phyloP scores from a whole-genome alignment of 2,329 filamentous ascomycete species.

The Karstenula rhodostoma region DNA sequence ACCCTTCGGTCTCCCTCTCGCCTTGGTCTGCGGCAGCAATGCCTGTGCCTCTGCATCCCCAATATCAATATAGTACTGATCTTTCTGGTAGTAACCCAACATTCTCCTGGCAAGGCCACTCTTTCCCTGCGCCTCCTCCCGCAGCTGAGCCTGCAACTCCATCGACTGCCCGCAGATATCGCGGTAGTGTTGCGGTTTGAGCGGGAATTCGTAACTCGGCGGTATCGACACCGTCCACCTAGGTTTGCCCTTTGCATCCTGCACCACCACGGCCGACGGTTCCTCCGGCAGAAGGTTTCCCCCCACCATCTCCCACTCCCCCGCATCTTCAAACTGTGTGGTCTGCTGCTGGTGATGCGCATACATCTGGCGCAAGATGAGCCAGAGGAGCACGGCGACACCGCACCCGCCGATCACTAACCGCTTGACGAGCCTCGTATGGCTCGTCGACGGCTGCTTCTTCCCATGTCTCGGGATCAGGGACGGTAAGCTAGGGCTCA shows the following conservation, averaged over 20 bases:
- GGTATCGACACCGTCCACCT: slow-evolving; percentile 88
- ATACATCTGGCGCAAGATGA: slow-evolving; percentile 50
- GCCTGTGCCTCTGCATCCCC: slow-evolving; percentile 72
- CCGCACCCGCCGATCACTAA: slow-evolving; percentile 62
- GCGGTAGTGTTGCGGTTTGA: slow-evolving; percentile 70
- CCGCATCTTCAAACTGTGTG: slow-evolving; percentile 28
- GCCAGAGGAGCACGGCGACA: slow-evolving; percentile 60
- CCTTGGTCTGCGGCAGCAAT: slow-evolving; percentile 61
- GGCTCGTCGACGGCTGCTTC: slow-evolving; percentile 63
- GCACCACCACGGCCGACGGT: slow-evolving; percentile 75
- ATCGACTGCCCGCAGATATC: slow-evolving; percentile 74
- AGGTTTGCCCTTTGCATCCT: slow-evolving; percentile 68
- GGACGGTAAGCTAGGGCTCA: slow-evolving; percentile 74
- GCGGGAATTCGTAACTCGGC: slow-evolving; percentile 69
- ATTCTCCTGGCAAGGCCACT: slow-evolving; percentile 41
- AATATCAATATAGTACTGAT: slow-evolving; percentile 78
- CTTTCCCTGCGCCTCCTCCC: slow-evolving; percentile 39
- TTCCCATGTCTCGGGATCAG: slow-evolving; percentile 72
- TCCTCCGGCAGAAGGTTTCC: slow-evolving; percentile 73
- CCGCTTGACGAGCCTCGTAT: slow-evolving; percentile 64
- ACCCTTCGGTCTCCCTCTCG: slow-evolving; percentile 46
- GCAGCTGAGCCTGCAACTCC: slow-evolving; percentile 66
- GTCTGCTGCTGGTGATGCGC: slow-evolving; percentile 26
- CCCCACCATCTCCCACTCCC: slow-evolving; percentile 72
- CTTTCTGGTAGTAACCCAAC: slow-evolving; percentile 66